Evolutionary conservation across 176 grass and related monocot species (phyloP), one percentile per base, ranked within the genome.

Genomic region (Raddia distichophylla): DNA sequence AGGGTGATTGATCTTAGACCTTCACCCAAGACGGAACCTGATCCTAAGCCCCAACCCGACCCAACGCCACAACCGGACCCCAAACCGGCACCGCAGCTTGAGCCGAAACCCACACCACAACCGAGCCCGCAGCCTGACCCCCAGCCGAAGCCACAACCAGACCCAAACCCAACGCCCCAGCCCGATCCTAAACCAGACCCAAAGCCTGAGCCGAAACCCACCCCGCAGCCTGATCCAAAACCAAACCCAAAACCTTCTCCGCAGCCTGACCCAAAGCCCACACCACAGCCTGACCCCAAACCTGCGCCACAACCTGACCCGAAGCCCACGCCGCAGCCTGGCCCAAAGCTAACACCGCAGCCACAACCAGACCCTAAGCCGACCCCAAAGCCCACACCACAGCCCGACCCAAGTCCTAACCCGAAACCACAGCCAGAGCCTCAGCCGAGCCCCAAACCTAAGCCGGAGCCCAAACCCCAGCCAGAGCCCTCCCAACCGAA

Each of bases 1-100:
- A 22, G 78, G 35, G 64, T 69, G 64, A 53, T 15, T 22, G 63
- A 67, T 16, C 77, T 63, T 2, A 20, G 55, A 9, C 63, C 77
- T 6, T 14, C 66, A 5, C 18, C 2, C 0, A 18, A 52, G 0
- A 4, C 58, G 0, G 46, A 22, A 0, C 74, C 58, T 16, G 18
- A 76, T 43, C 40, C 56, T 3, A 40, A 60, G 6, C 27, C 27
- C 27, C 27, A 27, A 27, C 55, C 40, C 1, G 3, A 60, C 3
- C 34, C 77, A 0, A 19, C 20, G 0, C 48, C 64, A 2, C 51
- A 56, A 45, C 63, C 77, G 9, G 35, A 80, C 35, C 77, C 77
- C 8, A 27, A 37, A 3, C 63, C 6, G 3, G 40, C 13, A 6
- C 63, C 63, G 13, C 66, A 69, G 11, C 65, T 17, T 0, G 2